These are phyloP conservation scores for Ligustrum vulgare DNA, from an alignment of 257 asterid species.

Conservation along the genomic window DNA sequence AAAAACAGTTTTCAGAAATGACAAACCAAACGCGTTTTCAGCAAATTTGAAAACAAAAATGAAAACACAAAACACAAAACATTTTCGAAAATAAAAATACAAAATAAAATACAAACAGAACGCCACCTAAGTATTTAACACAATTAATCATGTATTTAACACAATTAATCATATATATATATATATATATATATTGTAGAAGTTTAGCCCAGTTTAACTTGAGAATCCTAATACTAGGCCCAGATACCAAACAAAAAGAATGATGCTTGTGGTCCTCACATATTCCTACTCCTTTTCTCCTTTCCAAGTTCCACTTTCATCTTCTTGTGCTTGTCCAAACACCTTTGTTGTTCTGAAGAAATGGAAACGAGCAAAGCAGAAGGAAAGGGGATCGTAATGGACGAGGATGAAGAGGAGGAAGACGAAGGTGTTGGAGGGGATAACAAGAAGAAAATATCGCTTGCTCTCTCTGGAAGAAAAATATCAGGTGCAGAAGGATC, in stretches of 20 bases:
- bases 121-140: no score
- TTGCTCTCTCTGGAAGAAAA: slow-evolving; percentile 43
- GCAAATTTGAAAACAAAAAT: no score
- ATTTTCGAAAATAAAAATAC: no score
- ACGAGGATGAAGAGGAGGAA: slow-evolving; percentile 47
- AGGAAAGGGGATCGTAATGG: slow-evolving; percentile 50
- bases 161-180: no score
- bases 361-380: slow-evolving; percentile 65
- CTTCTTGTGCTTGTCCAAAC: slow-evolving; percentile 23
- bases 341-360: slow-evolving; percentile 27
- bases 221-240: slow-evolving; percentile 34
- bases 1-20: no score
- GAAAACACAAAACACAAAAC: no score
- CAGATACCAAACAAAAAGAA: slow-evolving; percentile 38
- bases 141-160: no score
- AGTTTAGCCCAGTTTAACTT: slow-evolving; percentile 34
- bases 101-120: no score
- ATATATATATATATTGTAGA: neutral
- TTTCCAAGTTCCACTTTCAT: slow-evolving; percentile 36
- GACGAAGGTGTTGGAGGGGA: slow-evolving; percentile 57
- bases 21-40: no score
- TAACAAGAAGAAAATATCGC: slow-evolving; percentile 52
- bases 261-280: slow-evolving; percentile 76
- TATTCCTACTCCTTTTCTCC: slow-evolving; percentile 37
- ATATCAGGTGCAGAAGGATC: slow-evolving; percentile 42